A percentile compares a stretch with the other conserved stretches of the same genome.
These are phyloP conservation scores for Dioscorea dumetorum DNA, from an alignment of 106 monocot species.

Conservation along the genomic window DNA sequence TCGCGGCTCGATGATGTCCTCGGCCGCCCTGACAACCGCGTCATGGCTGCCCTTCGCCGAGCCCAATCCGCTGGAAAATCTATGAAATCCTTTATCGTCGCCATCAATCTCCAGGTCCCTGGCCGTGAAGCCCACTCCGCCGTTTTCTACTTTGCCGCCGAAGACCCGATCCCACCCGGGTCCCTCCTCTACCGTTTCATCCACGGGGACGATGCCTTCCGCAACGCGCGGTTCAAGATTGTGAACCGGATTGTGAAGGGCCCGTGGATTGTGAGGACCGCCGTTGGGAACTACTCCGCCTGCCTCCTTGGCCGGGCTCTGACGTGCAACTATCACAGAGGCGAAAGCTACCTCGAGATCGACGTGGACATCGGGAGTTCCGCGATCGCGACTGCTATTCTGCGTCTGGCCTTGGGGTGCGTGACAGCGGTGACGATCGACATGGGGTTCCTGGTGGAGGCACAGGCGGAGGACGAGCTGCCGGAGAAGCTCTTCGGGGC, in stretches of 20 bases:
- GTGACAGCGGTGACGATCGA: constrained; percentile 62
- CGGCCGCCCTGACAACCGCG: constrained; percentile 36
- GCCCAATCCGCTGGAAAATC: constrained; percentile 19
- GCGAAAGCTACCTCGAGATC: constrained; percentile 64
- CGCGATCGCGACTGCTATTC: constrained; percentile 58
- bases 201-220: constrained; percentile 59
- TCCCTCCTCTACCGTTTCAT: constrained; percentile 57
- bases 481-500: constrained; percentile 64
- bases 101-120: constrained; percentile 70
- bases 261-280: constrained; percentile 65
- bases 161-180: constrained; percentile 34
- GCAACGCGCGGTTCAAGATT: constrained; percentile 62
- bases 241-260: constrained; percentile 73
- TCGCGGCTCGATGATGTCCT: constrained; percentile 58
- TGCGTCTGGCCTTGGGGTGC: constrained; percentile 45
- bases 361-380: constrained; percentile 83
- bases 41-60: constrained; percentile 31
- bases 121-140: constrained; percentile 57
- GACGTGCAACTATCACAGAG: constrained; percentile 42
- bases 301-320: constrained; percentile 68
- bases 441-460: constrained; percentile 70
- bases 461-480: constrained; percentile 59
- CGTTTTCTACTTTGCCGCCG: constrained; percentile 71
- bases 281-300: constrained; percentile 64
- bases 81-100: constrained; percentile 48